Conservation (phyloP, 257 asterid species). For the Forsythia viridissima region DNA sequence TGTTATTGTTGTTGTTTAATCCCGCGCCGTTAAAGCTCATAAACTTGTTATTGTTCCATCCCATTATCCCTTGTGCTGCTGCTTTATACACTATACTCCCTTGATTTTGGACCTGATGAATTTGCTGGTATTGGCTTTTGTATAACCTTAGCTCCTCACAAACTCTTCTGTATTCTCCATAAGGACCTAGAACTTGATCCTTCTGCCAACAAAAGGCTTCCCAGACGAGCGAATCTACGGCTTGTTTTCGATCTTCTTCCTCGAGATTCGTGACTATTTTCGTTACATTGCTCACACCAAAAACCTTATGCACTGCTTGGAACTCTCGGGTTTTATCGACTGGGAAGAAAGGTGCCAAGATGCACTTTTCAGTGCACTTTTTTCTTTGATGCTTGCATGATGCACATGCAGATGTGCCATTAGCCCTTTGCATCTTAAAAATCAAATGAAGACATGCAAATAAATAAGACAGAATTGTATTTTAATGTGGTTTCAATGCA, state of each 20-base stretch:
- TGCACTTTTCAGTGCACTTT: conserved; percentile 74
- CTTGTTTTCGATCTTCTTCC: conserved; percentile 55
- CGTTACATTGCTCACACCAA: conserved; percentile 76
- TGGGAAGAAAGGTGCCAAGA: conserved; percentile 74
- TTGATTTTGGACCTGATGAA: conserved; percentile 33
- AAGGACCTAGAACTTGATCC: conserved; percentile 66
- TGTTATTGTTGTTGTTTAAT: conserved; percentile 1
- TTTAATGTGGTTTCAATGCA: background rate
- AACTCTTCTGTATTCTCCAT: conserved; percentile 57
- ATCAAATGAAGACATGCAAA: background rate
- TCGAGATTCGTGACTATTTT: conserved; percentile 48
- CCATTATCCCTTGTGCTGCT: conserved; percentile 37
- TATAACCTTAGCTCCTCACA: conserved; percentile 60
- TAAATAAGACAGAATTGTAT: background rate
- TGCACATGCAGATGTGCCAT: conserved; percentile 65
- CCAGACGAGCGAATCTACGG: conserved; percentile 78
- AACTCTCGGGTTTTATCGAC: conserved; percentile 54
- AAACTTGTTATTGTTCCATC: conserved; percentile 44
- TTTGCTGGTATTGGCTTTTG: conserved; percentile 48
- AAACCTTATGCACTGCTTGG: conserved; percentile 75
- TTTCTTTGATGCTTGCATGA: conserved; percentile 97
- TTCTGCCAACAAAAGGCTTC: conserved; percentile 70
- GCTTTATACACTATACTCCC: conserved; percentile 38
- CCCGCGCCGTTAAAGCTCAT: conserved; percentile 5
- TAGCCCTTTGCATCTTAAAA: conserved; percentile 38